phyloP scores from a whole-genome alignment of 495 filamentous ascomycete species.

The Aspergillus bridgeri region DNA sequence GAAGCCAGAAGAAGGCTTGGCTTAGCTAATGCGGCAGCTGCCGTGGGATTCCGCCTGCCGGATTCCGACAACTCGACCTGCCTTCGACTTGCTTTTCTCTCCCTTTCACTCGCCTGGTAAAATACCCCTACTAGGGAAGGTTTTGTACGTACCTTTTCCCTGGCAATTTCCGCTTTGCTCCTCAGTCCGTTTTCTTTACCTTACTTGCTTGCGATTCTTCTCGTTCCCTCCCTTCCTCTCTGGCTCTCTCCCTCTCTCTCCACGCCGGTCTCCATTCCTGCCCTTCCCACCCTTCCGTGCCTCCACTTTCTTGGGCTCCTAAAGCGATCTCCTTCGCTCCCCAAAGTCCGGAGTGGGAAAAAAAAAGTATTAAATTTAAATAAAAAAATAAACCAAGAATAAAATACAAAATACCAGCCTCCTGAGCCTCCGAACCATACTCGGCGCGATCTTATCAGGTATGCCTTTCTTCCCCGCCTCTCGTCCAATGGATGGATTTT shows the following conservation, averaged over 20 bases:
- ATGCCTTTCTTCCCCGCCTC: conserved; percentile 10
- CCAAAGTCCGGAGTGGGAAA: conserved; percentile 6
- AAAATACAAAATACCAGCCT: conserved; percentile 21
- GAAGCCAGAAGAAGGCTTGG: no score
- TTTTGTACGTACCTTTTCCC: conserved; percentile 7
- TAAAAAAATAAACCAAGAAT: conserved; percentile 17
- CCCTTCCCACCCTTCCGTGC: conserved; percentile 15
- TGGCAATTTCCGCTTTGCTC: conserved; percentile 14
- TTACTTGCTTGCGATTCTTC: conserved; percentile 12
- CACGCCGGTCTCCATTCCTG: conserved; percentile 23
- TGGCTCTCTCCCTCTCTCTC: no score
- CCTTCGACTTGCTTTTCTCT: conserved; percentile 21
- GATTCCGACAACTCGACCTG: conserved; percentile 13
- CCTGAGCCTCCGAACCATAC: conserved; percentile 1
- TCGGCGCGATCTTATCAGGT: conserved; percentile 15
- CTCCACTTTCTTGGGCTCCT: conserved; percentile 20
- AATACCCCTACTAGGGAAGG: conserved; percentile 22
- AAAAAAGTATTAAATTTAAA: conserved; percentile 11
- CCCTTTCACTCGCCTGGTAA: conserved; percentile 15
- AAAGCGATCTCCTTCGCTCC: conserved; percentile 13
- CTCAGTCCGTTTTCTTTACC: conserved; percentile 16
- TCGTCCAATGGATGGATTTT: conserved; percentile 6
- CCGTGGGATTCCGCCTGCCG: conserved; percentile 15
- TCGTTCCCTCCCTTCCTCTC: conserved; percentile 3
- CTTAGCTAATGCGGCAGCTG: conserved; percentile 10